Percentiles rank a stretch among this genome's conserved stretches.
These are phyloP conservation scores for Xylaria sp. DNA, from an alignment of 2,329 filamentous ascomycete species.

Conservation along the genomic window DNA sequence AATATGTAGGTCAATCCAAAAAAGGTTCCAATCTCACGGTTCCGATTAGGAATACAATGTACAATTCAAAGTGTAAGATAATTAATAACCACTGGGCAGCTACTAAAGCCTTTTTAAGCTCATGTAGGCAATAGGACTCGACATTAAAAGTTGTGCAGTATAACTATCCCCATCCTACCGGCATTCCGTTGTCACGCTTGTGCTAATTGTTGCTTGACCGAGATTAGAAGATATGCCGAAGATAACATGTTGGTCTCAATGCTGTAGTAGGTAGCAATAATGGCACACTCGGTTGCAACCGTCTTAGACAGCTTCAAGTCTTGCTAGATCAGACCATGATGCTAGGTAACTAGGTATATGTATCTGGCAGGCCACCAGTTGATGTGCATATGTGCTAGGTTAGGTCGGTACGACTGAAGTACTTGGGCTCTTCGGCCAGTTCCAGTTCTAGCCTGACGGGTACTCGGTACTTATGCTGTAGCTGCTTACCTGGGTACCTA, in stretches of 20 bases:
- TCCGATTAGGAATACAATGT: too few relatives aligned
- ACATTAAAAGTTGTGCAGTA: conserved; percentile 5
- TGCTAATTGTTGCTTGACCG: conserved; percentile 8
- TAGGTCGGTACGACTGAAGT: neutral
- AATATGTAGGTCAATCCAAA: neutral
- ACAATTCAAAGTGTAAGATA: too few relatives aligned
- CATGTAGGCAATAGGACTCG: neutral
- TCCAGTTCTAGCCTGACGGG: neutral
- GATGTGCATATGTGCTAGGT: conserved; percentile 5
- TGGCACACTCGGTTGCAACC: conserved; percentile 2
- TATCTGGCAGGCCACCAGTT: neutral
- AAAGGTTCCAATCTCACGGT: neutral
- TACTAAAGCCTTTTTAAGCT: neutral
- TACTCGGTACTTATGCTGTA: neutral
- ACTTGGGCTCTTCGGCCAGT: neutral
- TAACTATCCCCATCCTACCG: conserved; percentile 2
- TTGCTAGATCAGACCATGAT: conserved; percentile 11
- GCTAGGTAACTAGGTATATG: too few relatives aligned
- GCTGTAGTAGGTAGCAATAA: neutral
- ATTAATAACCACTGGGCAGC: too few relatives aligned
- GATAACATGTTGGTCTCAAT: conserved; percentile 18
- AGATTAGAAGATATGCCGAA: conserved; percentile 8
- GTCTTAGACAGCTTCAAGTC: conserved; percentile 20
- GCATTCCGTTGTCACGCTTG: conserved; percentile 14
- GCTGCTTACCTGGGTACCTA: too few relatives aligned